Evolutionary conservation across 2,329 filamentous ascomycete genomes (phyloP).

Genomic region (Ampelomyces quisqualis): DNA sequence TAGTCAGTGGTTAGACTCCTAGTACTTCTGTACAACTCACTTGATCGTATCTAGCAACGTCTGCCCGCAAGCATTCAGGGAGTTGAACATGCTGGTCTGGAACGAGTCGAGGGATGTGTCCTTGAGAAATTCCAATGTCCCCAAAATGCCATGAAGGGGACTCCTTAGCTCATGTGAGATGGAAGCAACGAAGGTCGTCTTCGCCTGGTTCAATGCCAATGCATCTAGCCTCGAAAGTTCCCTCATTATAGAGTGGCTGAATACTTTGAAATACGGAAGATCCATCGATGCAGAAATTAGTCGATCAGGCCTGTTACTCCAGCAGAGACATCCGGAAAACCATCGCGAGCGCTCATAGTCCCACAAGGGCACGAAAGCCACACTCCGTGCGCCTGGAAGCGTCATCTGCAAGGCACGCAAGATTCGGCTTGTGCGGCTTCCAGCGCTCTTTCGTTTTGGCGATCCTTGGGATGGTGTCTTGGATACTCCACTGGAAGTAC

Average conservation of each 20-base stretch:
- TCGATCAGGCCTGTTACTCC: conserved; percentile 34
- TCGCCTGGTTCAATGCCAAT: conserved; percentile 47
- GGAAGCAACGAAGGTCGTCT: conserved; percentile 55
- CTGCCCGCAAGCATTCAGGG: conserved; percentile 46
- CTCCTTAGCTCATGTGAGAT: conserved; percentile 56
- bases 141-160: conserved; percentile 45
- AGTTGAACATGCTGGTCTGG: conserved; percentile 51
- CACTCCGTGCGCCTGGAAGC: conserved; percentile 31
- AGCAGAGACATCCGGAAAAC: conserved; percentile 41
- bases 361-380: conserved; percentile 45
- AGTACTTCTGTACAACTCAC: too few relatives aligned
- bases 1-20: too few relatives aligned
- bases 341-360: conserved; percentile 42
- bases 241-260: conserved; percentile 55
- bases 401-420: too few relatives aligned
- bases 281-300: conserved; percentile 34
- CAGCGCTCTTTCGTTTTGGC: background rate
- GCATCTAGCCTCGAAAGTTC: conserved; percentile 58
- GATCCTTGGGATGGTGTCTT: background rate
- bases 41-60: conserved; percentile 54
- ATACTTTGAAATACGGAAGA: conserved; percentile 39
- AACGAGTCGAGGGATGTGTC: conserved; percentile 47
- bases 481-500: background rate
- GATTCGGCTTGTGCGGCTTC: background rate
- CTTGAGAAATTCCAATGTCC: conserved; percentile 53